A percentile compares a stretch with the other conserved stretches of the same genome.
Evolutionary conservation across 2,329 filamentous ascomycete species (phyloP).

Genomic region (Stemphylium lycopersici): DNA sequence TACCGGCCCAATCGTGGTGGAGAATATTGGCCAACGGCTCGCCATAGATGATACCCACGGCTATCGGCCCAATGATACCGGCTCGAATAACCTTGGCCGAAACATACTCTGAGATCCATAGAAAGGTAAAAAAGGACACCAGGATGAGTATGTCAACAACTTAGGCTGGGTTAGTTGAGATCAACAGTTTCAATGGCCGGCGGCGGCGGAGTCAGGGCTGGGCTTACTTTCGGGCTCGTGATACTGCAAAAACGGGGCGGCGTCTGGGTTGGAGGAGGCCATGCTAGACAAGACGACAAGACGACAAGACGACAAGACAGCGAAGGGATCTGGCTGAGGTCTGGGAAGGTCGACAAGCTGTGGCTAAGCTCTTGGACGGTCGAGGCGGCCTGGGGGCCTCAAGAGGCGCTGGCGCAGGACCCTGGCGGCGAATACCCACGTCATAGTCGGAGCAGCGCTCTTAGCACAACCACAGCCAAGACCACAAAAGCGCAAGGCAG

Average conservation of each 20-base stretch:
- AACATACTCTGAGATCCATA: constrained; percentile 18
- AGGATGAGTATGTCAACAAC: constrained; percentile 18
- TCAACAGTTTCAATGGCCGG: background rate
- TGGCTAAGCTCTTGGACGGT: background rate
- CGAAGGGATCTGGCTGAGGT: background rate
- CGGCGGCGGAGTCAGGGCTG: background rate
- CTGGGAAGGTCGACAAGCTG: background rate
- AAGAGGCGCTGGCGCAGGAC: background rate
- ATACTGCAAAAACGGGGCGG: constrained; percentile 14
- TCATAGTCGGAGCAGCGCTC: background rate
- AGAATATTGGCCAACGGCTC: constrained; percentile 18
- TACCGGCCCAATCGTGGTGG: constrained; percentile 15
- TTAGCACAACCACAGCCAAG: background rate
- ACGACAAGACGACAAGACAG: background rate
- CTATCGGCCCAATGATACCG: constrained; percentile 17
- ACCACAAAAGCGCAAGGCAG: background rate
- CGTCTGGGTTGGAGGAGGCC: background rate
- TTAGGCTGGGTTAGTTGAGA: constrained; percentile 1
- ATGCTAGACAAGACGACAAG: background rate
- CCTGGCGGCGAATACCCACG: background rate
- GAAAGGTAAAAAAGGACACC: constrained; percentile 18
- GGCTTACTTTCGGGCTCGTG: constrained; percentile 13
- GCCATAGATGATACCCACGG: constrained; percentile 16
- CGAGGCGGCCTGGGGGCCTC: background rate
- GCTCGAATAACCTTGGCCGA: constrained; percentile 16